These are phyloP conservation scores for Salix purpurea DNA, from an alignment of 345 rosid genomes.

Conservation along the genomic window DNA sequence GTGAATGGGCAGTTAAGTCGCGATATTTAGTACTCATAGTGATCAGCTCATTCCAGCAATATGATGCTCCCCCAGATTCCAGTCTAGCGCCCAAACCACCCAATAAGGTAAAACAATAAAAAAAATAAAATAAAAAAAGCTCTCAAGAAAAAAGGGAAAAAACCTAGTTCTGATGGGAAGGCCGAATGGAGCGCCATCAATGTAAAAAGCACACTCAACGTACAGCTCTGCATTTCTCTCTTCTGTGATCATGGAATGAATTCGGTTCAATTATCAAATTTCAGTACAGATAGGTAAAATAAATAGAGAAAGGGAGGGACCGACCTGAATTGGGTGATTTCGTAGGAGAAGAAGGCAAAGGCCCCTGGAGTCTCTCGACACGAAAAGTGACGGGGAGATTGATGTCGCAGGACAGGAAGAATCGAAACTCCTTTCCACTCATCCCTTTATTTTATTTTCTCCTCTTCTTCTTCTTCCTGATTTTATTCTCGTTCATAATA, in stretches of 20 bases:
- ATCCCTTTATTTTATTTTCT: conserved; percentile 22
- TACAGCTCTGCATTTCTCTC: conserved; percentile 69
- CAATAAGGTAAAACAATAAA: neutral
- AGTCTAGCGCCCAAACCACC: conserved; percentile 45
- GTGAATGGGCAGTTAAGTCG: conserved; percentile 84
- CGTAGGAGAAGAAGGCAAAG: conserved; percentile 45
- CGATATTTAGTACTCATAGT: conserved; percentile 79
- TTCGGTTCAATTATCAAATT: neutral
- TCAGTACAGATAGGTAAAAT: neutral
- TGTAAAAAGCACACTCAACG: conserved; percentile 76
- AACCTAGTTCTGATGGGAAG: conserved; percentile 91
- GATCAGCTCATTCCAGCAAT: conserved; percentile 87
- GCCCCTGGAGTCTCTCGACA: conserved; percentile 82
- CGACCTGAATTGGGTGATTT: conserved; percentile 52
- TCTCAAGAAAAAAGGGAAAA: neutral
- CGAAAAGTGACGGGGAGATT: conserved; percentile 87
- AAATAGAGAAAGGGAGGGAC: neutral
- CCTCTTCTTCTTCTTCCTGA: neutral
- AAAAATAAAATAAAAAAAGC: neutral
- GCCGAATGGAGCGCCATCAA: conserved; percentile 90
- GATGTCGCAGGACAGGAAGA: conserved; percentile 94
- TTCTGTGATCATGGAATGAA: conserved; percentile 38
- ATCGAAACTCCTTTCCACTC: conserved; percentile 87
- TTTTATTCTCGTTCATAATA: neutral
- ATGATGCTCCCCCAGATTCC: conserved; percentile 72